Evolutionary conservation across 768 basidiomycete species (phyloP).

Genomic region (Russula vinacea): DNA sequence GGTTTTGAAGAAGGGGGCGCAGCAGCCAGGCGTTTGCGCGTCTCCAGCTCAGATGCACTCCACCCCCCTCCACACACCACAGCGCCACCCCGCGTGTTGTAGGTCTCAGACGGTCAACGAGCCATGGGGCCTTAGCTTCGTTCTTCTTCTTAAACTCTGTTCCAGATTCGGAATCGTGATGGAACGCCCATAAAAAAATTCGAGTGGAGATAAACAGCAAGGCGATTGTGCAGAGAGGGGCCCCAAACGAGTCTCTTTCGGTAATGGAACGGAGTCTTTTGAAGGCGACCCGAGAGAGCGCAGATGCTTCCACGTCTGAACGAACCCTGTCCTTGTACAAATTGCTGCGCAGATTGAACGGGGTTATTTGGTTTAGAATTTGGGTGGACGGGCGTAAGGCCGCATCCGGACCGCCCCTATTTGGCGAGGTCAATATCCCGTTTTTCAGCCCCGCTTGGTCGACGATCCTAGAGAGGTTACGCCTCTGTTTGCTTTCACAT

Average conservation of each 20-base stretch:
- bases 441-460: background rate
- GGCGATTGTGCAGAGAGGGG: background rate
- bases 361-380: background rate
- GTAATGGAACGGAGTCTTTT: constrained; percentile 3
- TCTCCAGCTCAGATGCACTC: background rate
- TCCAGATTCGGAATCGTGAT: constrained; percentile 16
- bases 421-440: background rate
- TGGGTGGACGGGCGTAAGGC: constrained; percentile 9
- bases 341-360: constrained; percentile 17
- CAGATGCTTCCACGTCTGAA: constrained; percentile 4
- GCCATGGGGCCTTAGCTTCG: background rate
- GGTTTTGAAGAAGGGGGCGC: background rate
- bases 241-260: background rate
- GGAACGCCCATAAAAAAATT: constrained; percentile 1
- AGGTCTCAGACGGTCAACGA: background rate
- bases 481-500: background rate
- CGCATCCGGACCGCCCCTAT: constrained; percentile 16
- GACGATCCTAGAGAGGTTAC: background rate
- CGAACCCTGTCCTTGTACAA: background rate
- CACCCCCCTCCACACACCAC: background rate
- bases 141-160: constrained; percentile 15
- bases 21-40: constrained; percentile 3
- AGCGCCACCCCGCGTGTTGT: constrained; percentile 11
- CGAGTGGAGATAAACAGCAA: constrained; percentile 12
- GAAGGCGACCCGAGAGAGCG: background rate